Conservation (phyloP, 106 monocot genomes). For the Iris macrosiphon region DNA sequence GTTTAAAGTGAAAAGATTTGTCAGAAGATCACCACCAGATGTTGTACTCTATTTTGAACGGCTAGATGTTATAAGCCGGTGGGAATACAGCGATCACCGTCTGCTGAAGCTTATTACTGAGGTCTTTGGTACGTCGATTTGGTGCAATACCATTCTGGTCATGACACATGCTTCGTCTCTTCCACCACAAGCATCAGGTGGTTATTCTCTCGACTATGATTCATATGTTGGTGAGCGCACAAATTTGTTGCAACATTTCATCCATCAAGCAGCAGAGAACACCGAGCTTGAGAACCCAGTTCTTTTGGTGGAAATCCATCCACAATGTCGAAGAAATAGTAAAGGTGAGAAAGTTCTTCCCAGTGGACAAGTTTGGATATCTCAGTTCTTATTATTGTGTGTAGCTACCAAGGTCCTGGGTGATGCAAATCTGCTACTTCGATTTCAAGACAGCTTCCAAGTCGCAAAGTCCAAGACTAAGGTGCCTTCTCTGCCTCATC, state of each 20-base stretch:
- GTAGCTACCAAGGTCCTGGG: slow-evolving; percentile 63
- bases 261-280: slow-evolving; percentile 45
- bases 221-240: slow-evolving; percentile 26
- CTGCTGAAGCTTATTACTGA: slow-evolving; percentile 79
- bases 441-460: slow-evolving; percentile 56
- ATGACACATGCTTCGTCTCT: slow-evolving; percentile 74
- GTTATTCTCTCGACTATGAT: slow-evolving; percentile 46
- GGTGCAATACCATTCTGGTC: slow-evolving; percentile 80
- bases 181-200: slow-evolving; percentile 56
- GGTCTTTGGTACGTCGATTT: slow-evolving; percentile 79
- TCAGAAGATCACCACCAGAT: slow-evolving; percentile 77
- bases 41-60: slow-evolving; percentile 80
- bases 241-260: slow-evolving; percentile 40
- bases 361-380: slow-evolving; percentile 55
- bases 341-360: slow-evolving; percentile 76
- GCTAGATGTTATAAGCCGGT: slow-evolving; percentile 37
- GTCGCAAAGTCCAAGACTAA: slow-evolving; percentile 21
- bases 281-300: slow-evolving; percentile 55
- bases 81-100: slow-evolving; percentile 32
- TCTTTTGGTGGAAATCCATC: slow-evolving; percentile 77
- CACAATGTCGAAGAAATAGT: slow-evolving; percentile 32
- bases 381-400: slow-evolving; percentile 64
- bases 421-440: slow-evolving; percentile 62
- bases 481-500: slow-evolving; percentile 77
- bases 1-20: slow-evolving; percentile 46